phyloP scores from a whole-genome alignment of 2,329 filamentous ascomycete genomes.

The Orbilia quercus region DNA sequence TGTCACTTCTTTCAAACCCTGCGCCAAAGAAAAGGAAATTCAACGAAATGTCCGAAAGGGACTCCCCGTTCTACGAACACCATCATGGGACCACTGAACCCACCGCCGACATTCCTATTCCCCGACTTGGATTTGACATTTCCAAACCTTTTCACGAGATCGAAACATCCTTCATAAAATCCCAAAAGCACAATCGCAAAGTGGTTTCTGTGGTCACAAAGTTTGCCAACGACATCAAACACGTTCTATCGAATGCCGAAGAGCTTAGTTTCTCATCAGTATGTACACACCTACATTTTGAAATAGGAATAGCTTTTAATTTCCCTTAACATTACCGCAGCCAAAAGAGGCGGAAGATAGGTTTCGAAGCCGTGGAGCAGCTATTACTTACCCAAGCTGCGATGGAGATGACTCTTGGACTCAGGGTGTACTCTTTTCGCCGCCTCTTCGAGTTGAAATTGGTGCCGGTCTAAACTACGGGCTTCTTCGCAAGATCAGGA shows the following conservation, averaged over 20 bases:
- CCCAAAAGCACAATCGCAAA: conserved; percentile 30
- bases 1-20: conserved; percentile 6
- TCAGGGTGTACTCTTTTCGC: neutral
- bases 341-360: conserved; percentile 7
- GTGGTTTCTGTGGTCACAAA: conserved; percentile 9
- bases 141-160: neutral
- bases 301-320: neutral
- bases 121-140: neutral
- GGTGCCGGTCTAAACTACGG: conserved; percentile 13
- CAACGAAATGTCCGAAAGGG: neutral
- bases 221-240: conserved; percentile 26
- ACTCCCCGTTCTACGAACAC: neutral
- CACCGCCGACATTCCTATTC: neutral
- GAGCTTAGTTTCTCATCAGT: conserved; percentile 25
- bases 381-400: conserved; percentile 9
- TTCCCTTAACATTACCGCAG: neutral
- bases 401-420: neutral
- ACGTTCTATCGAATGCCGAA: conserved; percentile 2
- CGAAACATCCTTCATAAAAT: conserved; percentile 14
- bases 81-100: neutral
- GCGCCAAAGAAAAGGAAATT: conserved; percentile 28
- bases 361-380: conserved; percentile 4
- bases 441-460: conserved; percentile 17
- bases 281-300: neutral
- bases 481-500: conserved; percentile 2